phyloP scores from a whole-genome alignment of 352 stramenopile species.

The Globisporangium megalacanthum region DNA sequence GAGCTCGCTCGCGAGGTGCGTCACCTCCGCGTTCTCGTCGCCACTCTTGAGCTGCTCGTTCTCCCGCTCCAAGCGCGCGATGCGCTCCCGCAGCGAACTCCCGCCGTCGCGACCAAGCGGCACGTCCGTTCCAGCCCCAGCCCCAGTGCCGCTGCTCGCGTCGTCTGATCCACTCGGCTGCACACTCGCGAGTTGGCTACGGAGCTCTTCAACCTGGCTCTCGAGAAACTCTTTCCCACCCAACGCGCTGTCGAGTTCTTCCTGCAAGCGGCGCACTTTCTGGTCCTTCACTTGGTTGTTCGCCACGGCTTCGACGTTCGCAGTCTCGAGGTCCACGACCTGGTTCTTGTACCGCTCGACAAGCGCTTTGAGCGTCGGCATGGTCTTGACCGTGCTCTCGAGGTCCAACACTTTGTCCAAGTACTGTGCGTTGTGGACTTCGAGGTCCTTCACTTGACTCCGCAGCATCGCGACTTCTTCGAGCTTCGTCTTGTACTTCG shows the following conservation, averaged over 20 bases:
- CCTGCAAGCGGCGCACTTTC: constrained; percentile 74
- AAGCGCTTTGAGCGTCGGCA: constrained; percentile 67
- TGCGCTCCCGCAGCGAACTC: constrained; percentile 40
- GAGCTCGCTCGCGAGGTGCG: constrained; percentile 60
- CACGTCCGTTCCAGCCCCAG: constrained; percentile 27
- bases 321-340: constrained; percentile 80
- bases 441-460: constrained; percentile 69
- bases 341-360: constrained; percentile 89
- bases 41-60: constrained; percentile 60
- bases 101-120: constrained; percentile 64
- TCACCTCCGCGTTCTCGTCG: constrained; percentile 37
- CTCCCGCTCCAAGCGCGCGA: constrained; percentile 73
- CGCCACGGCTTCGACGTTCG: constrained; percentile 72
- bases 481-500: constrained; percentile 85
- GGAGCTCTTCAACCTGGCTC: constrained; percentile 76
- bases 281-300: constrained; percentile 79
- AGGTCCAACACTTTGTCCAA: constrained; percentile 82
- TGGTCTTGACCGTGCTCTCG: constrained; percentile 84
- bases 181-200: constrained; percentile 50
- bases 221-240: constrained; percentile 84
- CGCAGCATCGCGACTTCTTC: constrained; percentile 82
- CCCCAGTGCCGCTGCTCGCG: constrained; percentile 20
- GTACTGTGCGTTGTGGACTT: constrained; percentile 74
- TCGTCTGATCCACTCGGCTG: constrained; percentile 43
- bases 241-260: constrained; percentile 77